Base-by-base conservation (phyloP, 108 stramenopile genomes). In the Conticribra guillardii region DNA sequence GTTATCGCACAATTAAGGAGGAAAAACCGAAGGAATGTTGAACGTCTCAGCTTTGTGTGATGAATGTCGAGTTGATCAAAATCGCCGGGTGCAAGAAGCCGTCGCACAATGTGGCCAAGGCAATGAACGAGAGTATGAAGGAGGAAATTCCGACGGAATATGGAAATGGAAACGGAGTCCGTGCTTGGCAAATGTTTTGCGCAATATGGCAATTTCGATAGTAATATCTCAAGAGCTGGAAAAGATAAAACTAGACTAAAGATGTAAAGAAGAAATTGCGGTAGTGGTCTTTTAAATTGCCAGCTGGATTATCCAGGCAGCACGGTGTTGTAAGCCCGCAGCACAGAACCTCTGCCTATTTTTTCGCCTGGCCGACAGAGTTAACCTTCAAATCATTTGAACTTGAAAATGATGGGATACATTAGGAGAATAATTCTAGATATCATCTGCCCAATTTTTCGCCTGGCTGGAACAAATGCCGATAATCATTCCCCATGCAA, bases 291-390 rank as follows among this genome's bases (percentile, higher is more conserved):
- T n/a, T n/a, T n/a, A n/a, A n/a, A n/a, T n/a, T n/a, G n/a, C n/a
- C n/a, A n/a, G n/a, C n/a, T n/a, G n/a, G n/a, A n/a, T n/a, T n/a
- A n/a, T n/a, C n/a, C n/a, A n/a, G n/a, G n/a, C n/a, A n/a, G n/a
- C n/a, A n/a, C n/a, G n/a, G n/a, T n/a, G n/a, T n/a, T n/a, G n/a
- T n/a, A n/a, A n/a, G n/a, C n/a, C n/a, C n/a, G n/a, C n/a, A n/a
- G n/a, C n/a, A n/a, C n/a, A n/a, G n/a, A n/a, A n/a, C 66, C 81
- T 93, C 92, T 2, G 89, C 92, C 89, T 88, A 93, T 71, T 93
- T 89, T 19, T 77, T 85, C 0, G 89, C 84, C 45, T 87, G 78
- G 24, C 81, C 54, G n/a, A 76, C 81, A 50, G 88, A 37, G 24
- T 89, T 82, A 48, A 88, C 88, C 90, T 26, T 76, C 69, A 7